Conservation (phyloP, 495 filamentous ascomycete species). For the Penicillium dipodomyicola region DNA sequence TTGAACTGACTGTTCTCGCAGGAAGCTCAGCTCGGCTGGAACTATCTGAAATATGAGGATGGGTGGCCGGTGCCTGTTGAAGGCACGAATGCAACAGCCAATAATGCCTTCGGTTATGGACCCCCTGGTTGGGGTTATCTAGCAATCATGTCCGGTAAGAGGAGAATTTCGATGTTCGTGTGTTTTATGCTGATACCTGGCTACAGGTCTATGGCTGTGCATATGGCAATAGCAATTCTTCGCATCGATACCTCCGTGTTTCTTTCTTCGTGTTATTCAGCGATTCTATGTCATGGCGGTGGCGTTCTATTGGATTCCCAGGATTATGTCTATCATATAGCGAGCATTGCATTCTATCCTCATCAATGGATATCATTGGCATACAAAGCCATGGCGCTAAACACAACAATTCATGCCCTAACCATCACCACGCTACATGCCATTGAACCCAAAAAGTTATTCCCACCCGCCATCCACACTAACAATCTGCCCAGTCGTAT, state of each 20-base stretch:
- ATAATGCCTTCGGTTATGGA: background rate
- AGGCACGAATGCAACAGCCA: slow-evolving; percentile 8
- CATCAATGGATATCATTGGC: background rate
- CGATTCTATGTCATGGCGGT: slow-evolving; percentile 15
- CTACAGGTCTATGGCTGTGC: slow-evolving; percentile 24
- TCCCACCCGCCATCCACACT: slow-evolving; percentile 45
- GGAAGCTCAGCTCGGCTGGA: slow-evolving; percentile 48
- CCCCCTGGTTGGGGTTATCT: slow-evolving; percentile 13
- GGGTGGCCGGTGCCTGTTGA: slow-evolving; percentile 42
- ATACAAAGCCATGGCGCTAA: background rate
- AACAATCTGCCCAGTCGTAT: slow-evolving; percentile 50
- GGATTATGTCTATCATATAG: slow-evolving; percentile 3
- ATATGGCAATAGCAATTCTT: slow-evolving; percentile 14
- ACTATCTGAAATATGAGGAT: slow-evolving; percentile 40
- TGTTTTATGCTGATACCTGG: background rate
- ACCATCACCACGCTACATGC: background rate
- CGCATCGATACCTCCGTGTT: background rate
- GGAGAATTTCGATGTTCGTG: background rate
- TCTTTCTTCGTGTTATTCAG: background rate
- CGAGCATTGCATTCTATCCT: background rate
- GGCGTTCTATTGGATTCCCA: slow-evolving; percentile 5
- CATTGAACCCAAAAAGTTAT: background rate
- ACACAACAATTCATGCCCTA: background rate
- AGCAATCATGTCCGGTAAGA: slow-evolving; percentile 16
- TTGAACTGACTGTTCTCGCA: slow-evolving; percentile 17